Base-by-base conservation (phyloP, 2,329 filamentous ascomycete species). In the Clonostachys chloroleuca region DNA sequence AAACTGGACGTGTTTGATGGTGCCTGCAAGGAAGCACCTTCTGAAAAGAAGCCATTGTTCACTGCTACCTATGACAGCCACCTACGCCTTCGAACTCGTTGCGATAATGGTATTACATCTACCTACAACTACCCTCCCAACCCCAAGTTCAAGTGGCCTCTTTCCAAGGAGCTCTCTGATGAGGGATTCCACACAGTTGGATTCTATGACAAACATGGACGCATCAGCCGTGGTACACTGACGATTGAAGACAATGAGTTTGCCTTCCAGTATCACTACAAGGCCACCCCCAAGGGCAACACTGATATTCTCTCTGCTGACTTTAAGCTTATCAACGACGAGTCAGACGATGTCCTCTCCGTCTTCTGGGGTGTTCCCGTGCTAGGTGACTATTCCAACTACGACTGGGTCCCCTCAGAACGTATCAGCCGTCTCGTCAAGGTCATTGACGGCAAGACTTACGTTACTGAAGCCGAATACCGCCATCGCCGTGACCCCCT, bases 401-500 rank as follows among this genome's bases (percentile, higher is more conserved):
- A 59, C 46, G 54, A 62, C 47, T 66, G 64, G 63, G 55, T 61
- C 5, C 62, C 63, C 2, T 64, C 63, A 12, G 61, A 67, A 36
- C 60, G 59, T n/a, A 56, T 68, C 24, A 61, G 59, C 49, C 60
- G 59, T 14, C 52, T 68, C 7, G 60, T 65, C n/a, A 59, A 56
- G 45, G 53, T 54, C 13, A 54, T 60, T 12, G 55, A 45, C 16
- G 48, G 49, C 13, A 54, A 56, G 45, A 54, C 52, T 6, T 61
- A 62, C 44, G 56, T 59, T n/a, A 65, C 62, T 5, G 56, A 58
- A 35, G 55, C 57, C 47, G 57, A 62, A 34, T 68, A 68, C 45
- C 56, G 59, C 34, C 66, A 69, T 45, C 60, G 64, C 10, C 58
- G 63, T n/a, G 64, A 69, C 47, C 66, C 66, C 10, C 55, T 62